Evolutionary conservation across 352 stramenopile species (phyloP), one percentile per base, ranked within the genome.

Genomic region (Thraustochytrium sp.): DNA sequence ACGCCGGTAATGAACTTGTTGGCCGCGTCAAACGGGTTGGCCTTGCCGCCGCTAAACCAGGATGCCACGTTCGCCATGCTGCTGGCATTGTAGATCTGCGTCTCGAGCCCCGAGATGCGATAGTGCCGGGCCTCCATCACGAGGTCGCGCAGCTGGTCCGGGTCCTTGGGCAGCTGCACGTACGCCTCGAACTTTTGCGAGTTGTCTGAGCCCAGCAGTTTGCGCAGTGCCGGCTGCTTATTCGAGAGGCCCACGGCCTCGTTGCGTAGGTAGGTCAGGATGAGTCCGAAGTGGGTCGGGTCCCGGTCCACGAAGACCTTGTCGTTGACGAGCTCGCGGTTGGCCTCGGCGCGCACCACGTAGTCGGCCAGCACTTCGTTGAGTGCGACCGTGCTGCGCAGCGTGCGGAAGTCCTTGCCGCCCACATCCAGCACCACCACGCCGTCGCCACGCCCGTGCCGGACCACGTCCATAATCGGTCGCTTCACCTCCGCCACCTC

Each of bases 291-390:
- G 29, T 72, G 42, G 9, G 59, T 72, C 2, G 59, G 59, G 2
- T 72, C 59, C 11, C 59, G 59, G 59, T 72, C 59, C 38, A 72
- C 59, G n/a, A 72, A 72, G 59, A 72, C 26, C 59, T 72, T 72
- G 16, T 72, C 59, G 34, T 49, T 11, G 2, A 72, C 9, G 5
- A 72, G 34, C 34, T 72, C 59, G 4, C 23, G 38, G 38, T 72
- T 72, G 8, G 23, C 9, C 59, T 72, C 59, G 9, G 59, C 59
- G 2, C 59, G 59, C 34, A 44, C 4, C 11, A 72, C 59, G 38
- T 72, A 72, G 9, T 42, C 59, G 11, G 59, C 59, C 18, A 72
- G 59, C 9, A 72, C 59, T 29, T 18, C 23, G n/a, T n/a, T 72
- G 0, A 72, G 59, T n/a, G 59, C 59, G 38, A 72, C 42, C 13